These are phyloP conservation scores for Microbotryomycetes sp. DNA, from an alignment of 1,284 basidiomycete species.

Conservation along the genomic window DNA sequence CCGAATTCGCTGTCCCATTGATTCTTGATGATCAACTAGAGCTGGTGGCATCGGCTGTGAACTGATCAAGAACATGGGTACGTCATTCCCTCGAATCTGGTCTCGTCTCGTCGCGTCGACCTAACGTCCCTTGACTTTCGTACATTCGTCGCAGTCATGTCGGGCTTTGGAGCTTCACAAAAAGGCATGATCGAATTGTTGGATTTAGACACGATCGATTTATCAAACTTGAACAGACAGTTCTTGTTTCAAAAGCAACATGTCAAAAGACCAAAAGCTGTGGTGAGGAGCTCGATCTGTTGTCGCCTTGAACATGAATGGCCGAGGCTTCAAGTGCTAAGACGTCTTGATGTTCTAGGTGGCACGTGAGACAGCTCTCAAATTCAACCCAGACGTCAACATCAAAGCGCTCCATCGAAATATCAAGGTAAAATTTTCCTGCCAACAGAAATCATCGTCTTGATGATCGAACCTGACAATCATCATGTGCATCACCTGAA, in stretches of 20 bases:
- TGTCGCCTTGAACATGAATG: not conserved
- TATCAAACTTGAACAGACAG: conserved; percentile 95
- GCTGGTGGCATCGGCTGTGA: conserved; percentile 75
- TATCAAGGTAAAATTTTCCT: conserved; percentile 69
- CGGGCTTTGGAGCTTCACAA: conserved; percentile 18
- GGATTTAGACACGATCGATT: conserved; percentile 97
- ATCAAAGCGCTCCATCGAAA: conserved; percentile 90
- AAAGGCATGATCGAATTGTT: conserved; percentile 45
- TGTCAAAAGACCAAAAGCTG: conserved; percentile 90
- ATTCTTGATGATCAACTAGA: not conserved
- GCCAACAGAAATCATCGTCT: too few species aligned
- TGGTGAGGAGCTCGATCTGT: conserved; percentile 49
- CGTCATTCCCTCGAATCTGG: conserved; percentile 41
- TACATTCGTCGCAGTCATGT: conserved; percentile 43
- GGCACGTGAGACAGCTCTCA: conserved; percentile 76
- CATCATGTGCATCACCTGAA: too few species aligned
- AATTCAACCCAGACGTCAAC: conserved; percentile 85
- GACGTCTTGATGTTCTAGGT: too few species aligned
- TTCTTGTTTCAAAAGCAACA: conserved; percentile 97
- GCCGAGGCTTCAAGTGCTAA: too few species aligned
- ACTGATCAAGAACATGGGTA: conserved; percentile 89
- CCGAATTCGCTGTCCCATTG: not conserved
- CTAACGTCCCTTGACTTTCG: not conserved
- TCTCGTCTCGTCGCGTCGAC: not conserved
- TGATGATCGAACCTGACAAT: too few species aligned